phyloP scores from a whole-genome alignment of 2,329 filamentous ascomycete genomes.

The Neurospora sp. region DNA sequence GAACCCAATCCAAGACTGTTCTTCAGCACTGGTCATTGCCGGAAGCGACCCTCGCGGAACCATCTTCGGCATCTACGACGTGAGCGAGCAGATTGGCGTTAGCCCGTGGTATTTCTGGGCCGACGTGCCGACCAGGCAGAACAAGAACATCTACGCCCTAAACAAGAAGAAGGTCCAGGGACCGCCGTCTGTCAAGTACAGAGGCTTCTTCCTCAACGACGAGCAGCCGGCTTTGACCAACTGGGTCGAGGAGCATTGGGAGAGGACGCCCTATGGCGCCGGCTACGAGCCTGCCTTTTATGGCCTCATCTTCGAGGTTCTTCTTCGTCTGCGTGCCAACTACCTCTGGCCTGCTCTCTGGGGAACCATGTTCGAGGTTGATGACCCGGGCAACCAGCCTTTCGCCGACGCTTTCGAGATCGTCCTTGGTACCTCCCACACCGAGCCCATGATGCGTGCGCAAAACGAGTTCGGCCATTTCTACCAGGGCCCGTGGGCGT shows the following conservation, averaged over 20 bases:
- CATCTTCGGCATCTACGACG: slow-evolving; percentile 61
- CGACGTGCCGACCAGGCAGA: slow-evolving; percentile 44
- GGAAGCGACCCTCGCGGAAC: slow-evolving; percentile 55
- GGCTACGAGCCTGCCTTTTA: slow-evolving; percentile 56
- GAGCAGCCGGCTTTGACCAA: slow-evolving; percentile 58
- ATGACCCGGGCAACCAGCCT: slow-evolving; percentile 58
- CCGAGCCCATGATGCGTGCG: slow-evolving; percentile 58
- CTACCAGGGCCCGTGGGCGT: slow-evolving; percentile 55
- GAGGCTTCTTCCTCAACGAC: slow-evolving; percentile 62
- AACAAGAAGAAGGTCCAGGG: slow-evolving; percentile 44
- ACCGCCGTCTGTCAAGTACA: slow-evolving; percentile 54
- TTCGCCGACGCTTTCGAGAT: slow-evolving; percentile 65
- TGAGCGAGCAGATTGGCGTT: slow-evolving; percentile 65
- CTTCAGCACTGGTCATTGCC: slow-evolving; percentile 54
- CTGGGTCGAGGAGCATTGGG: slow-evolving; percentile 43
- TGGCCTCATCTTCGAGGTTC: slow-evolving; percentile 57
- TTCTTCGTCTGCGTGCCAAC: slow-evolving; percentile 60
- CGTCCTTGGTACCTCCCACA: slow-evolving; percentile 64
- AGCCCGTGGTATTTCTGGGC: slow-evolving; percentile 63
- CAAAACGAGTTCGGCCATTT: slow-evolving; percentile 46
- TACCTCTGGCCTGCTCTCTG: slow-evolving; percentile 62
- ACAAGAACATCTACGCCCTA: slow-evolving; percentile 44
- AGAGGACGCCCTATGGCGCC: slow-evolving; percentile 33
- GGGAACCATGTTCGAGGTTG: slow-evolving; percentile 62
- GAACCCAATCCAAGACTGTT: slow-evolving; percentile 44